Base-by-base conservation (phyloP, 2,329 filamentous ascomycete species). In the Laburnicola sp. region DNA sequence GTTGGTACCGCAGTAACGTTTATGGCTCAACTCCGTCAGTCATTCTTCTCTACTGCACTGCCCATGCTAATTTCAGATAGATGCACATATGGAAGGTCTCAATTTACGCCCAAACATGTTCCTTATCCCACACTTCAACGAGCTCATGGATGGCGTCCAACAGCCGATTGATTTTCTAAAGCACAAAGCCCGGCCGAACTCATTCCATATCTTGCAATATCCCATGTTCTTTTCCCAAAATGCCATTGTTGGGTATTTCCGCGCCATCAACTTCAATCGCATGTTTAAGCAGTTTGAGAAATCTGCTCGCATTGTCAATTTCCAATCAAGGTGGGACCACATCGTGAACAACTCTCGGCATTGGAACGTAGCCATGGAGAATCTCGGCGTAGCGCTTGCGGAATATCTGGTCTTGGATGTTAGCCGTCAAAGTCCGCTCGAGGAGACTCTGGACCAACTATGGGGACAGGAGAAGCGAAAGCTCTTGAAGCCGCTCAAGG, bases 381-480 rank as follows among this genome's bases (percentile, higher is more conserved):
- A 66, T 2, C 53, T 78, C 5, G 69, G 68, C 31, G 60, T 70
- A 10, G 63, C 66, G 2, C 57, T 75, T 22, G 62, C 69, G 22
- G 69, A 74, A 40, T 76, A 77, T 49, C 63, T 80, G 1, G 65
- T 77, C 4, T 53, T 80, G 6, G 72, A 75, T 41, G 71, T 80
- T n/a, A 73, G 71, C 31, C 70, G 78, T 37, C 65, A 71, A 4
- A 54, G 73, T 28, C 57, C 75, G 3, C 60, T 80, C 0, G 66
- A 71, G 45, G 74, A 78, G 42, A 72, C 76, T 0, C 87, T 97
- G 55, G 86, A 97, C 69, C 91, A 97, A 67, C 78, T 99, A 2
- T 97, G 93, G 90, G 85, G 89, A 47, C 83, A 91, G 31, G 87
- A 97, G 71, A 84, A 85, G 64, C 82, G 88, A 31, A 91, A 97